phyloP scores from a whole-genome alignment of 2,329 filamentous ascomycete species.

The Penicillium sp. region DNA sequence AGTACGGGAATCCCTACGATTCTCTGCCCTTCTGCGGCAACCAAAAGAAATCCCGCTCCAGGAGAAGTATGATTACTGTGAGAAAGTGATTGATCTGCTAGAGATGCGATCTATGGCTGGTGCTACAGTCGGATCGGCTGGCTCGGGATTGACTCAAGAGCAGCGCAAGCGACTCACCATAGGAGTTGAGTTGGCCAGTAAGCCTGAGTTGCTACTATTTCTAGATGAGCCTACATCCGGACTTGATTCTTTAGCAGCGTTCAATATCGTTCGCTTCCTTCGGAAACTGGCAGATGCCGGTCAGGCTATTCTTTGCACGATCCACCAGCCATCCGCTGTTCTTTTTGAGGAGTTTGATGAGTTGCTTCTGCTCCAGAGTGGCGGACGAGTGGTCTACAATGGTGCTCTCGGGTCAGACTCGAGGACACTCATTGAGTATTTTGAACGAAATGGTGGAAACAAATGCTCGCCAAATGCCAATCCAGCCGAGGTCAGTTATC shows the following conservation, averaged over 20 bases:
- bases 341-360: conserved; percentile 88
- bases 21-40: conserved; percentile 66
- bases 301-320: conserved; percentile 86
- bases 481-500: conserved; percentile 59
- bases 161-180: conserved; percentile 68
- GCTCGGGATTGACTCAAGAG: conserved; percentile 63
- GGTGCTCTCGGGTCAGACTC: conserved; percentile 80
- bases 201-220: conserved; percentile 62
- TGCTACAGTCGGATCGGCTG: conserved; percentile 61
- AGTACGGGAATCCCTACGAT: conserved; percentile 65
- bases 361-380: conserved; percentile 73
- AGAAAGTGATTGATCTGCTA: conserved; percentile 67
- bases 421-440: conserved; percentile 67
- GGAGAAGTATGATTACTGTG: conserved; percentile 68
- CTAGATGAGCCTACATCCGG: conserved; percentile 65
- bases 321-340: conserved; percentile 84
- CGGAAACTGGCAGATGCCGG: conserved; percentile 69
- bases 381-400: conserved; percentile 82
- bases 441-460: conserved; percentile 63
- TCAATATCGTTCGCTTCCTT: conserved; percentile 63
- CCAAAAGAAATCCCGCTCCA: conserved; percentile 55
- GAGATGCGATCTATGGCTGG: conserved; percentile 69
- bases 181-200: conserved; percentile 62
- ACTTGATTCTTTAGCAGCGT: conserved; percentile 68
- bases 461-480: conserved; percentile 64